These are phyloP conservation scores for Penicillium lividum DNA, from an alignment of 495 filamentous ascomycete genomes.

Conservation along the genomic window DNA sequence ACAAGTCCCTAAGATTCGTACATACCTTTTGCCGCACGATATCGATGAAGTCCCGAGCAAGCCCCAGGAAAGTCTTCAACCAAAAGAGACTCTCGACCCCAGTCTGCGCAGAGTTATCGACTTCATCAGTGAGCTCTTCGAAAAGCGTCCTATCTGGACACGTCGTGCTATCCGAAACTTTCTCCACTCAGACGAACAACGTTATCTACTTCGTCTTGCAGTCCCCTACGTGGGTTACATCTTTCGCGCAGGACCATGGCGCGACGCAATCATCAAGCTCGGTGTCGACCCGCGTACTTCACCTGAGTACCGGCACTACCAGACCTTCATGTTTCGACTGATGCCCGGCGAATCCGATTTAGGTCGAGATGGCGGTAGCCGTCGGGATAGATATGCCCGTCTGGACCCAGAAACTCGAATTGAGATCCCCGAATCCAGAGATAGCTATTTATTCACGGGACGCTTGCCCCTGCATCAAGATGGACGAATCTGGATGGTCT, in stretches of 20 bases:
- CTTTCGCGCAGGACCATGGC: constrained; percentile 87
- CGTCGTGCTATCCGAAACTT: constrained; percentile 74
- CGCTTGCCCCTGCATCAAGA: constrained; percentile 60
- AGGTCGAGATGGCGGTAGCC: constrained; percentile 71
- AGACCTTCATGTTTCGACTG: constrained; percentile 79
- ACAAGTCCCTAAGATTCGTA: constrained; percentile 48
- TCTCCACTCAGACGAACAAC: constrained; percentile 46
- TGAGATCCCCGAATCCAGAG: constrained; percentile 12
- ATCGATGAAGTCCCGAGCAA: constrained; percentile 48
- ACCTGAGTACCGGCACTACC: constrained; percentile 74
- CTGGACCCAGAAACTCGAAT: constrained; percentile 11
- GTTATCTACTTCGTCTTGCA: constrained; percentile 61
- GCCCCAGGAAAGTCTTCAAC: constrained; percentile 51
- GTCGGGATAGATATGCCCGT: constrained; percentile 31
- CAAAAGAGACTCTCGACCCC: constrained; percentile 45
- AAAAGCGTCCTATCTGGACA: constrained; percentile 81
- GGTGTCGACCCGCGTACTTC: constrained; percentile 82
- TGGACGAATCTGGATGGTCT: constrained; percentile 89
- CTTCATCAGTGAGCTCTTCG: constrained; percentile 60
- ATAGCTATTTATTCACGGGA: constrained; percentile 78
- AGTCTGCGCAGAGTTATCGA: constrained; percentile 60
- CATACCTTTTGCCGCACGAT: constrained; percentile 64
- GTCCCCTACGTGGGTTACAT: constrained; percentile 81
- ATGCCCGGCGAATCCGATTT: constrained; percentile 76
- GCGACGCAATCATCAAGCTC: constrained; percentile 79